Conservation (phyloP, 2,329 filamentous ascomycete genomes). For the Diaporthe sp. region DNA sequence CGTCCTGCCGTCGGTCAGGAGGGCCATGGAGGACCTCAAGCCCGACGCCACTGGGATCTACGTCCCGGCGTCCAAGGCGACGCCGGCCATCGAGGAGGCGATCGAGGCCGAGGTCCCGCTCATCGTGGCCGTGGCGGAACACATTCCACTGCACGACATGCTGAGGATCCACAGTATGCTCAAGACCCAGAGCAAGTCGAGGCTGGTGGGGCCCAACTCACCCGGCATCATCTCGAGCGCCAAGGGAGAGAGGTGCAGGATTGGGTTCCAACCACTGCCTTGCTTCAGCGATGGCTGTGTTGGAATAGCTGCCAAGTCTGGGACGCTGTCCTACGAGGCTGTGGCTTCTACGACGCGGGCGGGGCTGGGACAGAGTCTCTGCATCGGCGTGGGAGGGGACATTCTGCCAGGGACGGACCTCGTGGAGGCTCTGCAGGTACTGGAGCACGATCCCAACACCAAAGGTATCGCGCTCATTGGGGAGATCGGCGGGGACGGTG, state of each 20-base stretch:
- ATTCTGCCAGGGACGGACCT: slow-evolving; percentile 80
- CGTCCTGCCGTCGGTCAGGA: slow-evolving; percentile 74
- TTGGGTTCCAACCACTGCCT: slow-evolving; percentile 81
- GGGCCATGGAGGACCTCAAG: slow-evolving; percentile 75
- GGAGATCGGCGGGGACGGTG: slow-evolving; percentile 76
- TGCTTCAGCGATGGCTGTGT: slow-evolving; percentile 78
- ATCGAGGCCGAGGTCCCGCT: slow-evolving; percentile 83
- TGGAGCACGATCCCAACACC: slow-evolving; percentile 74
- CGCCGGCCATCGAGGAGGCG: slow-evolving; percentile 80
- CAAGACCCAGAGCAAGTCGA: slow-evolving; percentile 75
- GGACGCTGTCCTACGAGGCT: slow-evolving; percentile 83
- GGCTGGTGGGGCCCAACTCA: slow-evolving; percentile 83
- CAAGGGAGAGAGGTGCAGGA: slow-evolving; percentile 72
- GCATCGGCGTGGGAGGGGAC: slow-evolving; percentile 83
- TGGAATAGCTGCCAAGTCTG: slow-evolving; percentile 83
- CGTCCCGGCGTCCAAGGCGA: slow-evolving; percentile 79
- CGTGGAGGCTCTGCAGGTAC: slow-evolving; percentile 74
- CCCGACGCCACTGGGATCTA: slow-evolving; percentile 85
- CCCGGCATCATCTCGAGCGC: slow-evolving; percentile 82
- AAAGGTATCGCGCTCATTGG: slow-evolving; percentile 79
- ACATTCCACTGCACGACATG: slow-evolving; percentile 83
- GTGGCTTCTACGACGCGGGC: slow-evolving; percentile 78
- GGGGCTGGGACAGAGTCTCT: slow-evolving; percentile 81
- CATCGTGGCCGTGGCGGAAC: slow-evolving; percentile 82
- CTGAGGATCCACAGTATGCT: slow-evolving; percentile 77